A percentile compares a stretch with the other conserved stretches of the same genome.
Evolutionary conservation across 2,329 filamentous ascomycete species (phyloP).

Genomic region (Fusarium proliferatum): DNA sequence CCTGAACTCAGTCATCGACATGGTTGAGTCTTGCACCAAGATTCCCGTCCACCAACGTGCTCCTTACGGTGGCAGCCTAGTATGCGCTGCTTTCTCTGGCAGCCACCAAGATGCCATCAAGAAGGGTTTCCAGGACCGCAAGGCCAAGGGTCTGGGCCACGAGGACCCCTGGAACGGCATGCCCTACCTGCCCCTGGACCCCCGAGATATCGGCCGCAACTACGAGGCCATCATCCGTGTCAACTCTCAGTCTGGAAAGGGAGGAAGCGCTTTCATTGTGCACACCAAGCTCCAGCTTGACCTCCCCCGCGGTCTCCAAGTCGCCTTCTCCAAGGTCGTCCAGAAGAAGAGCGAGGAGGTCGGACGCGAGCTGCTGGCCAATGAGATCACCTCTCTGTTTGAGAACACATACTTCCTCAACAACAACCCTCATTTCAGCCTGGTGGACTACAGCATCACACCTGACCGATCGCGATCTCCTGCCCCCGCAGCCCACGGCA

Average conservation of each 20-base stretch:
- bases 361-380: constrained; percentile 84
- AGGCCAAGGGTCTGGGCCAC: constrained; percentile 66
- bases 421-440: constrained; percentile 83
- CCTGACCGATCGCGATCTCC: constrained; percentile 84
- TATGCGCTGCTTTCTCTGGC: constrained; percentile 90
- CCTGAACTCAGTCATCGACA: constrained; percentile 84
- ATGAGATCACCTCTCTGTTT: constrained; percentile 89
- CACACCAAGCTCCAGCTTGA: constrained; percentile 90
- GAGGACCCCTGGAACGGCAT: constrained; percentile 80
- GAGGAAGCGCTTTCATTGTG: constrained; percentile 94
- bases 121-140: constrained; percentile 83
- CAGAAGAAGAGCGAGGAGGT: constrained; percentile 83
- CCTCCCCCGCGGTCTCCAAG: constrained; percentile 89
- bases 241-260: constrained; percentile 96
- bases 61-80: constrained; percentile 90
- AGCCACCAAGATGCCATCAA: constrained; percentile 97
- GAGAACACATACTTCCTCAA: constrained; percentile 87
- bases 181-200: constrained; percentile 93
- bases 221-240: constrained; percentile 98
- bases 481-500: constrained; percentile 72
- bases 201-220: constrained; percentile 92
- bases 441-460: constrained; percentile 92
- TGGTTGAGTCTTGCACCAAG: constrained; percentile 93
- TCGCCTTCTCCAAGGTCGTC: constrained; percentile 89
- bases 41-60: constrained; percentile 91